These are phyloP conservation scores for Maudiozyma saulgeensis DNA, from an alignment of 805 yeast species.

Conservation along the genomic window DNA sequence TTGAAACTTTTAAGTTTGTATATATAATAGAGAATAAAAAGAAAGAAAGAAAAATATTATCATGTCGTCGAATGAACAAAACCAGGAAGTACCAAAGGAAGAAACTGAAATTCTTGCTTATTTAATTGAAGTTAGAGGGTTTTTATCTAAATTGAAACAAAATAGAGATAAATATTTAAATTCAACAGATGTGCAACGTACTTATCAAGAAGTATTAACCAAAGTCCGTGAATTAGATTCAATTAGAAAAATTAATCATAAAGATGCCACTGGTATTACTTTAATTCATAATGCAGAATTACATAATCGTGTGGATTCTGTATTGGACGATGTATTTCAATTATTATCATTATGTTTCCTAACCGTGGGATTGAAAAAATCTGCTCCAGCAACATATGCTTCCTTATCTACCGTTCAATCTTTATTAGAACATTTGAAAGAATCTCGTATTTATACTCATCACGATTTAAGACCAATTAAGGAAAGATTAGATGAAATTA, in stretches of 20 bases:
- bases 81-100: conserved; percentile 26
- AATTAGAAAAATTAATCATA: conserved; percentile 37
- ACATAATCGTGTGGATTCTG: conserved; percentile 51
- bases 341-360: conserved; percentile 75
- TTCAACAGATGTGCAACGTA: conserved; percentile 54
- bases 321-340: conserved; percentile 85
- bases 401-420: conserved; percentile 80
- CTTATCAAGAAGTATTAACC: conserved; percentile 49
- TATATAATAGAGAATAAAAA: neutral
- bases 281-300: conserved; percentile 21
- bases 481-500: conserved; percentile 62
- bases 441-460: conserved; percentile 70
- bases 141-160: conserved; percentile 43
- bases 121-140: conserved; percentile 35
- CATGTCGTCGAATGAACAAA: neutral
- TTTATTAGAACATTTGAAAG: conserved; percentile 71
- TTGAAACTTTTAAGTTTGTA: too few relatives aligned
- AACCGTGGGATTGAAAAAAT: conserved; percentile 82
- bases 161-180: conserved; percentile 57
- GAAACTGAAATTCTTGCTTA: conserved; percentile 33
- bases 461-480: conserved; percentile 76
- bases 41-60: neutral
- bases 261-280: conserved; percentile 16
- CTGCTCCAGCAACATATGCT: conserved; percentile 92
- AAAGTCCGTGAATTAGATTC: conserved; percentile 44